Base-by-base conservation (phyloP, 2,329 filamentous ascomycete species). In the Pestalotiopsis sp. region DNA sequence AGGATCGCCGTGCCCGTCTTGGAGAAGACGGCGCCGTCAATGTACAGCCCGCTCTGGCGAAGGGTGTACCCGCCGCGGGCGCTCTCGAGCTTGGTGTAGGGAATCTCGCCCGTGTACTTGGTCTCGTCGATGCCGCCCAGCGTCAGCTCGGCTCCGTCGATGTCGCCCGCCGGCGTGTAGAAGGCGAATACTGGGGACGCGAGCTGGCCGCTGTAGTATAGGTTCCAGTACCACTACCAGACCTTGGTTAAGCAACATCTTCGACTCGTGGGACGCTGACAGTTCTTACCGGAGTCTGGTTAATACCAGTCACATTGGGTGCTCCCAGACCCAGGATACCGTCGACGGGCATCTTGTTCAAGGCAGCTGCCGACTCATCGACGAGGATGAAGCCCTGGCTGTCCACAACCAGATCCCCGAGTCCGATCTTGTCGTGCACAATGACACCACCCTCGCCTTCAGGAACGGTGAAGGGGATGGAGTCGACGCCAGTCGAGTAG, bases 241-340 rank as follows among this genome's bases (percentile, higher is more conserved):
- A 3, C 1, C 0, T 52, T 9, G 17, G 6, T 52, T 52, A 52
- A 5, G 7, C 2, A 52, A 17, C 2, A 4, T n/a, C 6, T n/a
- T 9, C 9, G 31, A 36, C 7, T 36, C 7, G 9, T 36, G 7
- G 6, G 9, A 9, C 31, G 9, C 9, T 36, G 2, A 3, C 3
- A 3, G 14, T 17, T 3, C 17, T 52, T 23, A 11, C 45, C 5
- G 76, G 67, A 7, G 64, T 66, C 7, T 66, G 38, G 1, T 27
- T 27, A 9, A 66, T 66, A 13, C 31, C 59, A n/a, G 71, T 69
- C 17, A 68, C 67, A 23, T 70, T 66, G 1, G 69, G 70, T 1
- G 70, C 68, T 3, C 70, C 72, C 20, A 80, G 68, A 20, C 80
- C 80, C 56, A 81, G 72, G 61, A 81, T 76, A 41, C 78, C 78